Evolutionary conservation across 1,284 basidiomycete species (phyloP), one percentile per base, ranked within the genome.

Genomic region (Trametes pubescens): DNA sequence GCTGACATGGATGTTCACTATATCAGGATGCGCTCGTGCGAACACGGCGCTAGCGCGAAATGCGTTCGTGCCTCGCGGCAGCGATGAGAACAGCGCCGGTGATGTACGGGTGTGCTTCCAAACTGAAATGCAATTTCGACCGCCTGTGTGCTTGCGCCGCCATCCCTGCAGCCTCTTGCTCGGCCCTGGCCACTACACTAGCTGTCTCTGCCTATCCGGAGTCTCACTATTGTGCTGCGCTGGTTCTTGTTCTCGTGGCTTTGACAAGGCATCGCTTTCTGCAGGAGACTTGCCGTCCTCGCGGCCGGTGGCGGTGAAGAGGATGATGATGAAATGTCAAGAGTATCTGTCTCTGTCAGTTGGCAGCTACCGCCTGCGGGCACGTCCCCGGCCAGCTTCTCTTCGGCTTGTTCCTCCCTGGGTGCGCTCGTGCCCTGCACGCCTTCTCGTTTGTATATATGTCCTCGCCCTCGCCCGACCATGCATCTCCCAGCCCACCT

Each of bases 401-500:
- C 46, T 38, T 57, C 55, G 55, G 55, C 21, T 24, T 47, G 44
- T 57, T 57, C 55, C 55, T 57, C 44, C 24, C 43, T 47, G 4
- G 40, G 32, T 44, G 54, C 43, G 54, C 54, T 21, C 54, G 34
- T 57, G 44, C 44, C 44, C 21, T 24, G 13, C n/a, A 10, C 35
- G 21, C 21, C 11, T 37, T 21, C 34, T 1, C 1, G 24, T 10
- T 22, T 34, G 29, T 32, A 32, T 57, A 57, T 57, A 57, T 57
- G 1, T n/a, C 22, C 21, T 5, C 47, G 21, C 24, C 53, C 38
- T 22, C 18, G 29, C 2, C 8, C 9, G 7, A 2, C 18, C 56
- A 40, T 48, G 34, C 37, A 14, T 34, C 32, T 51, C 51, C 38
- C 43, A 57, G 24, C 56, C 37, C 46, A 16, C 53, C 43, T 49